A percentile compares a stretch with the other conserved stretches of the same genome.
phyloP scores from a whole-genome alignment of 768 basidiomycete species.

The Russula emetica region DNA sequence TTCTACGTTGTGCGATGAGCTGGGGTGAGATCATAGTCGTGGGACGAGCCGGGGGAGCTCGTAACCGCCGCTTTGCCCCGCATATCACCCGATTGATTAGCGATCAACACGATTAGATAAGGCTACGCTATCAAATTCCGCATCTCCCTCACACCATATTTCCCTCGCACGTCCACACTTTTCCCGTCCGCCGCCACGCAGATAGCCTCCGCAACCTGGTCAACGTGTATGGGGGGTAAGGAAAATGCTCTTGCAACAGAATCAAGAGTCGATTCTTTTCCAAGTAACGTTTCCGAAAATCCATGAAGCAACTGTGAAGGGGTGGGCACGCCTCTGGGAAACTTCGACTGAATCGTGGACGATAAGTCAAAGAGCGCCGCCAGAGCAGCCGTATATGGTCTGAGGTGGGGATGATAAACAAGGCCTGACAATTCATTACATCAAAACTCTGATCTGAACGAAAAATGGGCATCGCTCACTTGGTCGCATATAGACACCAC shows the following conservation, averaged over 20 bases:
- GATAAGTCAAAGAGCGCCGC: slow-evolving; percentile 83
- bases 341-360: slow-evolving; percentile 59
- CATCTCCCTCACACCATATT: slow-evolving; percentile 69
- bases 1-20: slow-evolving; percentile 22
- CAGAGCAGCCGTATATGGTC: slow-evolving; percentile 83
- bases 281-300: slow-evolving; percentile 36
- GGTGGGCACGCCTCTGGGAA: slow-evolving; percentile 54
- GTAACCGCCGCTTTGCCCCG: not conserved
- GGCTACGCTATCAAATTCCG: slow-evolving; percentile 50
- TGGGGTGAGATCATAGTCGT: slow-evolving; percentile 17
- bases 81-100: not conserved
- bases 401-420: slow-evolving; percentile 92
- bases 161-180: slow-evolving; percentile 49
- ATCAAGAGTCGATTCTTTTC: slow-evolving; percentile 47
- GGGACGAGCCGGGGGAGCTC: slow-evolving; percentile 1
- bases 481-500: slow-evolving; percentile 82
- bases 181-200: slow-evolving; percentile 54
- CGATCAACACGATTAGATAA: slow-evolving; percentile 28
- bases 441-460: slow-evolving; percentile 1
- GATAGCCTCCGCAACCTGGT: slow-evolving; percentile 86
- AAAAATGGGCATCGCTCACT: slow-evolving; percentile 49
- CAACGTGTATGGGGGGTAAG: slow-evolving; percentile 92
- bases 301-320: slow-evolving; percentile 60
- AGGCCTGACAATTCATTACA: slow-evolving; percentile 51
- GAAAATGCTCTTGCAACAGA: slow-evolving; percentile 74